Percentiles rank a stretch among this genome's conserved stretches.
Evolutionary conservation across 2,329 filamentous ascomycete species (phyloP).

Genomic region (Capronia coronata): DNA sequence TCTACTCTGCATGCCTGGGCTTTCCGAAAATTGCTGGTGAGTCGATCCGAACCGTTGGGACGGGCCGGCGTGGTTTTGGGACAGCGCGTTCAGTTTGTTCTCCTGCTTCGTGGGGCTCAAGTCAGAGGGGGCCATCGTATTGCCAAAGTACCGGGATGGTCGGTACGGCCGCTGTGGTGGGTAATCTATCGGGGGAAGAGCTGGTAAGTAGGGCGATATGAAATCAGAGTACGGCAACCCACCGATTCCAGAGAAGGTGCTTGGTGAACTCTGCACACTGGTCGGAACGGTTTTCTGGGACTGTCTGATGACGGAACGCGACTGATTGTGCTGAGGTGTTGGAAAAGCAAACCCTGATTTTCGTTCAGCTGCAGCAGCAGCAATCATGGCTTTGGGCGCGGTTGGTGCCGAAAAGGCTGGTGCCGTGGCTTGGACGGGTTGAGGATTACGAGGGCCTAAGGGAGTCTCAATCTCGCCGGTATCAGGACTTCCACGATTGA

Average conservation of each 20-base stretch:
- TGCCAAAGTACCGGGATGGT: constrained; percentile 1
- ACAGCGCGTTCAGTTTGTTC: constrained; percentile 19
- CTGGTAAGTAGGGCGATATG: constrained; percentile 13
- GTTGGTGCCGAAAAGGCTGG: constrained; percentile 3
- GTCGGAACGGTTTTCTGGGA: constrained; percentile 4
- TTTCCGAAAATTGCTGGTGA: constrained; percentile 3
- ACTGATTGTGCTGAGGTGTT: constrained; percentile 11
- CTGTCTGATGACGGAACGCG: constrained; percentile 17
- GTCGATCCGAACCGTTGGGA: not conserved
- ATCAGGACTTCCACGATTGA: not conserved
- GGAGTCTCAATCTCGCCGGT: constrained; percentile 1
- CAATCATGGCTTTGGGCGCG: constrained; percentile 16
- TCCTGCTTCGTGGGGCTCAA: constrained; percentile 28
- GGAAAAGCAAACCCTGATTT: constrained; percentile 11
- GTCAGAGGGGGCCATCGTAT: constrained; percentile 22
- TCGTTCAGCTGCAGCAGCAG: not conserved
- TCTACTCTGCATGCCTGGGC: not conserved
- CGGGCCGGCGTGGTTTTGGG: constrained; percentile 7
- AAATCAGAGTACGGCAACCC: constrained; percentile 8
- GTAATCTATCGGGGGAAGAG: constrained; percentile 10
- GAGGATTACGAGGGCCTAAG: constrained; percentile 5
- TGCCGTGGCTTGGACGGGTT: not conserved
- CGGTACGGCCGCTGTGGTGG: constrained; percentile 2
- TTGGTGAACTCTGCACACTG: constrained; percentile 15
- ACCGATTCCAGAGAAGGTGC: constrained; percentile 7